Evolutionary conservation across 441 rosid genomes (phyloP).

Genomic region (Bocquillonia castaneifolia): DNA sequence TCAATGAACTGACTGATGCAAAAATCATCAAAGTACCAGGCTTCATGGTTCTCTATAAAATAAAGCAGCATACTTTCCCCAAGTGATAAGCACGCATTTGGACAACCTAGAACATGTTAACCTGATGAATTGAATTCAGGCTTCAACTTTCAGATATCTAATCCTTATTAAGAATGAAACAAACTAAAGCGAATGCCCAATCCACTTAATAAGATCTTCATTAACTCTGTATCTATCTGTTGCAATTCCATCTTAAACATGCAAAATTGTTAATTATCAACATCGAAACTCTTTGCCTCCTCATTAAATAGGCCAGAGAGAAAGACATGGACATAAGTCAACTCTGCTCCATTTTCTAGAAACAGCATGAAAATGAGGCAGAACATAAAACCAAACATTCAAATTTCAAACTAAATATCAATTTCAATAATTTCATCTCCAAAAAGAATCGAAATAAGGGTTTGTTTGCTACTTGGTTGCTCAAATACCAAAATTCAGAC

Average conservation of each 20-base stretch:
- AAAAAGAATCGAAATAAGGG: background rate
- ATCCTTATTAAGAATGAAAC: background rate
- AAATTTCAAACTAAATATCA: background rate
- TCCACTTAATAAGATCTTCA: background rate
- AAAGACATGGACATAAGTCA: background rate
- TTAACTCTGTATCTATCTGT: background rate
- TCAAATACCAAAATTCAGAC: background rate
- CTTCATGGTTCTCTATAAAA: background rate
- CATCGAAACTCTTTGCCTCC: too few species aligned
- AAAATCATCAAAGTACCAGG: background rate
- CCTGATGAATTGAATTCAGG: too few species aligned
- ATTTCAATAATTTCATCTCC: background rate
- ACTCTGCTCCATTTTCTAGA: background rate
- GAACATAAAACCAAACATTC: conserved; percentile 1
- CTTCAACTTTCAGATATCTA: background rate
- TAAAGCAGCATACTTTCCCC: background rate
- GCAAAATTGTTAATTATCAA: too few species aligned
- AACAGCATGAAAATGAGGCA: background rate
- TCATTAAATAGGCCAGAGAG: background rate
- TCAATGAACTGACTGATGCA: background rate
- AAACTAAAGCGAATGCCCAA: background rate
- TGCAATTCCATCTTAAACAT: background rate
- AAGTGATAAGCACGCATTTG: background rate
- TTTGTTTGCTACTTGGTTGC: background rate
- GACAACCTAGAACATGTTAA: background rate